Evolutionary conservation across 2,329 filamentous ascomycete species (phyloP).

Genomic region (Sarocladium brachiariae): DNA sequence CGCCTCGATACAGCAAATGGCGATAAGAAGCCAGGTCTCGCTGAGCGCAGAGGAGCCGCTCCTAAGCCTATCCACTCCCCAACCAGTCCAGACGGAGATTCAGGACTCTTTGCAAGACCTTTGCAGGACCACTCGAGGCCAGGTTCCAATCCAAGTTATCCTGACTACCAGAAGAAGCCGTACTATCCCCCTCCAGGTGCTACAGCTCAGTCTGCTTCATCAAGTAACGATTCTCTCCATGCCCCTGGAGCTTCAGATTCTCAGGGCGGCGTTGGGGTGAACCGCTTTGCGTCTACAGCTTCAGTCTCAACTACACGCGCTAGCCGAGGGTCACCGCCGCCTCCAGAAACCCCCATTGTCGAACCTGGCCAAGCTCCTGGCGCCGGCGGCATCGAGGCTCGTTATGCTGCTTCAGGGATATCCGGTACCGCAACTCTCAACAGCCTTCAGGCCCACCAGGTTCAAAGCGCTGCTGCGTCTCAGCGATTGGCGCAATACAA

Average conservation of each 20-base stretch:
- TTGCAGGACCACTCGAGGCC: slow-evolving; percentile 36
- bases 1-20: slow-evolving; percentile 49
- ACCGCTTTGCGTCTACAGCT: slow-evolving; percentile 69
- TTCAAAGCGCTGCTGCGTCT: slow-evolving; percentile 70
- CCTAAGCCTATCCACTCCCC: slow-evolving; percentile 81
- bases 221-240: slow-evolving; percentile 20
- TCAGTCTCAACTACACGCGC: slow-evolving; percentile 91
- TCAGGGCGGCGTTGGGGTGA: slow-evolving; percentile 35
- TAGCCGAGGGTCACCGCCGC: slow-evolving; percentile 85
- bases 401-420: slow-evolving; percentile 87
- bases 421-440: slow-evolving; percentile 78
- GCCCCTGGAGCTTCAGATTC: slow-evolving; percentile 17
- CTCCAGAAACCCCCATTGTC: slow-evolving; percentile 82
- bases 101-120: slow-evolving; percentile 71
- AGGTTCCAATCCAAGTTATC: slow-evolving; percentile 34
- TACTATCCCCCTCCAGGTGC: slow-evolving; percentile 54
- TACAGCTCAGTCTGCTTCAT: slow-evolving; percentile 23
- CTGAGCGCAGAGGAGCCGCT: slow-evolving; percentile 73
- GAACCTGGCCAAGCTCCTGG: slow-evolving; percentile 64
- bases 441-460: slow-evolving; percentile 55
- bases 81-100: slow-evolving; percentile 67
- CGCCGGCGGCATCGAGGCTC: slow-evolving; percentile 73
- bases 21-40: slow-evolving; percentile 59
- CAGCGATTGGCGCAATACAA: slow-evolving; percentile 77
- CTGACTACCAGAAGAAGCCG: slow-evolving; percentile 48